Percentiles rank a stretch among this genome's conserved stretches.
Conservation (phyloP, 2,329 filamentous ascomycete species). For the Neonectria ditissima region DNA sequence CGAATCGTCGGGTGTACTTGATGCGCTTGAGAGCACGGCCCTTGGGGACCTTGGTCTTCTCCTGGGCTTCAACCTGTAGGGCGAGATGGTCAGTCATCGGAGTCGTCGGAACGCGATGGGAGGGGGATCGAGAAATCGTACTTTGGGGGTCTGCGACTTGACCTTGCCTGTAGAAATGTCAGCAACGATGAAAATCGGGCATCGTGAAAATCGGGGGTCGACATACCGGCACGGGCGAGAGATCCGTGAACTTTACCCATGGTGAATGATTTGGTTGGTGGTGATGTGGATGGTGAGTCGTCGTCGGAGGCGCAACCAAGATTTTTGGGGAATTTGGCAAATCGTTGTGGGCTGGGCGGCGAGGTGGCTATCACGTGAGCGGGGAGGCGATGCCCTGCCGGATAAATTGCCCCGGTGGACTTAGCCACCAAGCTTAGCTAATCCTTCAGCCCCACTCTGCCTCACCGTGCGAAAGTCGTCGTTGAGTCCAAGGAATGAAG, state of each 20-base stretch:
- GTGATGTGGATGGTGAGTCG: constrained; percentile 53
- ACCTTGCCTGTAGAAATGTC: constrained; percentile 89
- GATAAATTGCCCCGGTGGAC: constrained; percentile 43
- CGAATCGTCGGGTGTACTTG: constrained; percentile 96
- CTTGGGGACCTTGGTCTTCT: constrained; percentile 98
- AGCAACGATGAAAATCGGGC: constrained; percentile 35
- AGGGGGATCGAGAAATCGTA: constrained; percentile 60
- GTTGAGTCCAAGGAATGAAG: not conserved
- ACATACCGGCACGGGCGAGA: constrained; percentile 82
- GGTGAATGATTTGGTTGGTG: constrained; percentile 60
- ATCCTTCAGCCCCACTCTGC: not conserved
- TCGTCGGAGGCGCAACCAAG: constrained; percentile 42
- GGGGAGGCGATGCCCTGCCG: constrained; percentile 49
- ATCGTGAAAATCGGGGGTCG: constrained; percentile 26
- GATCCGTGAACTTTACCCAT: constrained; percentile 97
- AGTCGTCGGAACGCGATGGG: constrained; percentile 36
- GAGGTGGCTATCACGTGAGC: constrained; percentile 53
- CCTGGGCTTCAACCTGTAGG: constrained; percentile 82
- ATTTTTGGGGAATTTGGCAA: constrained; percentile 55
- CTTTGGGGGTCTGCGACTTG: constrained; percentile 96
- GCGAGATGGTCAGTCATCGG: constrained; percentile 47
- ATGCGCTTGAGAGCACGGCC: constrained; percentile 97
- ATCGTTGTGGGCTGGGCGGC: constrained; percentile 54
- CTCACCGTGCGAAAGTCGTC: not conserved
- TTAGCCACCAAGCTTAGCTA: constrained; percentile 10